A percentile compares a stretch with the other conserved stretches of the same genome.
Conservation (phyloP, 768 basidiomycete species). For the Melanogaster broomeanus region DNA sequence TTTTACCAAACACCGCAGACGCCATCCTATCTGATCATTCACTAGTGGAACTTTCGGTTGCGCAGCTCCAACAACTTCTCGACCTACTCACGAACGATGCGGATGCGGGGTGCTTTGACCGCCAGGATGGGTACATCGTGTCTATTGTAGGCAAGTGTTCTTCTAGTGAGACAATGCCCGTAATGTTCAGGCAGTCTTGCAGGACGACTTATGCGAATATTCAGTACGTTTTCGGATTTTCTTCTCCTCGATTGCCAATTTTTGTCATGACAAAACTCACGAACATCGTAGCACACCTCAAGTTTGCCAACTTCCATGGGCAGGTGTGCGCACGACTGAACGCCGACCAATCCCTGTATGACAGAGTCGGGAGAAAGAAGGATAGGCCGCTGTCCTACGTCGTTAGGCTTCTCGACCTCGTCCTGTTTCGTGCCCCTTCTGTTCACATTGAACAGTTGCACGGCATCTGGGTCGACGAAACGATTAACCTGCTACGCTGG, state of each 20-base stretch:
- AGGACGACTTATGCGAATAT: background rate
- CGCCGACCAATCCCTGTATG: conserved; percentile 25
- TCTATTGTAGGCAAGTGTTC: background rate
- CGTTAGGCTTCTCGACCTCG: background rate
- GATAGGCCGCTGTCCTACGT: background rate
- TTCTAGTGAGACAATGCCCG: background rate
- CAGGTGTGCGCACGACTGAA: conserved; percentile 37
- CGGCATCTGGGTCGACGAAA: conserved; percentile 9
- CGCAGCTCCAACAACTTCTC: background rate
- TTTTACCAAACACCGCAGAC: background rate
- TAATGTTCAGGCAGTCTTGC: background rate
- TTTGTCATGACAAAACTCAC: too few relatives aligned
- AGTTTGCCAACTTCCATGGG: conserved; percentile 39
- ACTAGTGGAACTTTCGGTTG: background rate
- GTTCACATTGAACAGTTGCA: background rate
- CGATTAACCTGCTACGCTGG: conserved; percentile 3
- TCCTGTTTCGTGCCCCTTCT: conserved; percentile 1
- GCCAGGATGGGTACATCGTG: background rate
- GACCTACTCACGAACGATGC: background rate
- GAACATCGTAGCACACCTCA: background rate
- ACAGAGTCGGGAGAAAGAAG: background rate
- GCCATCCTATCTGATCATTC: background rate
- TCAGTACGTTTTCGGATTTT: background rate
- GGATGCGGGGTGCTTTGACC: background rate
- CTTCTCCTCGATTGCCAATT: too few relatives aligned